Evolutionary conservation across 768 basidiomycete species (phyloP), one percentile per base, ranked within the genome.

Genomic region (Leccinum aurantiacum): DNA sequence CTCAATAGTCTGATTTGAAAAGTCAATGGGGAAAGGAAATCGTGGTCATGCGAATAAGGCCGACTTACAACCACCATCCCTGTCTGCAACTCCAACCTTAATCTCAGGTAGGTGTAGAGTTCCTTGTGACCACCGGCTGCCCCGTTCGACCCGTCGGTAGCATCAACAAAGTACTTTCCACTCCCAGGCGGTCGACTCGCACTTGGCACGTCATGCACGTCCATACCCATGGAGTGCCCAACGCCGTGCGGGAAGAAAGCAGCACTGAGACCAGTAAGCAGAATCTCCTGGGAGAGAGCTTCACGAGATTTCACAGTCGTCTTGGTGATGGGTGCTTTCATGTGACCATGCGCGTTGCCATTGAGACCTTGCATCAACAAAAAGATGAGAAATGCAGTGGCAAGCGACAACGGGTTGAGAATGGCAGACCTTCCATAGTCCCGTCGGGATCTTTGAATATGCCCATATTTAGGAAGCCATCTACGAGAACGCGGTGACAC

Each of bases 191-290:
- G 92, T 70, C 87, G 91, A 72, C 84, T 90, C n/a, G 89, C 88
- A 50, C 81, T 84, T 0, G 93, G 90, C 1, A 90, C 91, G 67
- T 97, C 95, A 69, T 97, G 96, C 2, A 98, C 95, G 70, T 98
- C 96, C 74, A 97, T 78, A 11, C 96, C 96, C 46, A 98, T 78
- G 6, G 90, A 90, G 71, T 98, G 95, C 1, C 94, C 93, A 41
- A 90, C 78, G 3, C 95, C 96, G 69, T 98, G 95, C 10, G 95
- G 95, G 83, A 92, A 98, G 80, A 98, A 98, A 0, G 93, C 91
- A 1, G 87, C 76, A 62, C 87, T 87, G 47, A 91, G 75, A 0
- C 94, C 95, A 5, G 87, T 87, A 17, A 82, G 82, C 7, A 97
- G 78, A 58, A 98, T 86, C 24, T 83, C 84, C 54, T 86, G 33